A percentile compares a stretch with the other conserved stretches of the same genome.
These are phyloP conservation scores for Paramecium sonneborni DNA, from an alignment of 73 alveolate species.

Conservation along the genomic window DNA sequence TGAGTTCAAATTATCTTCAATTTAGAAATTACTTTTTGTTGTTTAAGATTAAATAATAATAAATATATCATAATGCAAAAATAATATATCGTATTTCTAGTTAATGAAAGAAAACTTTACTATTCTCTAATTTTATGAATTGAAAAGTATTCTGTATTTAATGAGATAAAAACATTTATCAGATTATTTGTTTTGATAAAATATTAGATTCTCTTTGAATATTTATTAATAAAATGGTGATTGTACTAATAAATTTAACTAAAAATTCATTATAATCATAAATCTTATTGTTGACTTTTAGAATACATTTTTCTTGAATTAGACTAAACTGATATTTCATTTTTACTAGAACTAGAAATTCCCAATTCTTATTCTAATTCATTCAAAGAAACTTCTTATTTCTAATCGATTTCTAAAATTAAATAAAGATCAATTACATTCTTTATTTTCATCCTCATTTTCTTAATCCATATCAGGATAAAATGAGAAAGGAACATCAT, in stretches of 20 bases:
- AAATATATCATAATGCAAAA: no score
- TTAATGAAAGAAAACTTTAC: no score
- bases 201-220: no score
- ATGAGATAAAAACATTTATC: no score
- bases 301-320: neutral
- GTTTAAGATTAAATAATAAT: no score
- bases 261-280: neutral
- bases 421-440: neutral
- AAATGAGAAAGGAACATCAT: slow-evolving; percentile 64
- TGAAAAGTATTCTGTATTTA: no score
- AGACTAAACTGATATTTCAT: neutral
- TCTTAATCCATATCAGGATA: slow-evolving; percentile 33
- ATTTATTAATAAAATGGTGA: no score
- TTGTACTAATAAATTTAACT: neutral
- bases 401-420: neutral
- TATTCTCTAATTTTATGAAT: no score
- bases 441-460: slow-evolving; percentile 39
- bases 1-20: no score
- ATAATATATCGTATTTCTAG: no score
- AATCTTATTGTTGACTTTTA: neutral
- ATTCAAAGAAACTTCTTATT: neutral
- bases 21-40: no score
- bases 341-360: neutral
- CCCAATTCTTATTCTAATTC: slow-evolving; percentile 30
- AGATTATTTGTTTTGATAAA: no score